Base-by-base conservation (phyloP, 495 filamentous ascomycete genomes). In the Xylaria castorea region DNA sequence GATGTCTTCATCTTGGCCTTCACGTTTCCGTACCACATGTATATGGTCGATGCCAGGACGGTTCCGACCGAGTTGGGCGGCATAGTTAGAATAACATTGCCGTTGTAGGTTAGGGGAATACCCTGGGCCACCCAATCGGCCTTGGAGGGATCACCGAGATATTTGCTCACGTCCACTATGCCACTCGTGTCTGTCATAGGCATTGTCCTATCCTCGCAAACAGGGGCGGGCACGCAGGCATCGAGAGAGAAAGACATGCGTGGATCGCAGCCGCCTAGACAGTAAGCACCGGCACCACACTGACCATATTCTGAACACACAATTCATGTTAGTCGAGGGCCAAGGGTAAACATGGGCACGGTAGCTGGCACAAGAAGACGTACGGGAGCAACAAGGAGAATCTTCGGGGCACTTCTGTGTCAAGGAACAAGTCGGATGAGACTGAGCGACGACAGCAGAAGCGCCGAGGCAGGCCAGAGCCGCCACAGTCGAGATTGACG, bases 11-110 rank as follows among this genome's bases (percentile, higher is more conserved):
- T 84, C 34, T 85, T 92, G 22, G 93, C 94, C 76, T 90, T 92
- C 74, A 98, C 89, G 81, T 92, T 97, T 77, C 96, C 96, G 80
- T 99, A 99, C 97, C 95, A 98, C 83, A 99, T 91, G 80, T 98
- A 98, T 68, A 90, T 87, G 67, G 94, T 95, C 73, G 92, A 92
- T 34, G 94, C 91, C 63, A 98, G 84, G 22, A 99, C 90, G n/a
- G 95, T 97, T 42, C 94, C 95, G 61, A 89, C 91, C 30, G 93
- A 92, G 65, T 91, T 87, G 30, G 88, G 82, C 58, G 92, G 91
- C 93, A 99, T 95, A 71, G 95, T 98, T 74, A 99, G 85, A 57
- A 98, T 84, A 27, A 97, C 82, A 62, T 92, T 86, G 73, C 82
- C 83, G 44, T 87, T 76, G 76, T 89, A 92, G 9, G 85, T 66